Evolutionary conservation across 495 filamentous ascomycete species (phyloP).

Genomic region (Endocarpon pusillum): DNA sequence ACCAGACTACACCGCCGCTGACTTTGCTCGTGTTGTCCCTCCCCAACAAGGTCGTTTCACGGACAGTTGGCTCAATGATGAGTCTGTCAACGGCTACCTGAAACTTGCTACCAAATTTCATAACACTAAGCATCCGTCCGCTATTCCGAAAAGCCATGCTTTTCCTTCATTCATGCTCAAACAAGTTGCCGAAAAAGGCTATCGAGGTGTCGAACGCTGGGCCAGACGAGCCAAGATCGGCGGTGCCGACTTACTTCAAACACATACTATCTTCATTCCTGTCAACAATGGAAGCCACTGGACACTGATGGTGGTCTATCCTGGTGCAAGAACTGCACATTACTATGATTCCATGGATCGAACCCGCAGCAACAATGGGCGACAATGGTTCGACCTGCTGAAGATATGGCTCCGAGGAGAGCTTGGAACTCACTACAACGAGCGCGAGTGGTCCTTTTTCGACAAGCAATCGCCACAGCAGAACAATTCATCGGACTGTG

Average conservation of each 20-base stretch:
- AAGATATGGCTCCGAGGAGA: constrained; percentile 41
- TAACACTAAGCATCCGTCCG: constrained; percentile 30
- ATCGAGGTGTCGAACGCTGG: constrained; percentile 31
- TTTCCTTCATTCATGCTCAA: constrained; percentile 59
- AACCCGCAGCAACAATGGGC: constrained; percentile 21
- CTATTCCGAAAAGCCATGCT: constrained; percentile 46
- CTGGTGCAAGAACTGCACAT: constrained; percentile 41
- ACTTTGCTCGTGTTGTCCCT: constrained; percentile 3
- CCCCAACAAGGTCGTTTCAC: constrained; percentile 9
- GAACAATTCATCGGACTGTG: constrained; percentile 60
- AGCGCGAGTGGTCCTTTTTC: constrained; percentile 43
- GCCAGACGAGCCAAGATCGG: constrained; percentile 37
- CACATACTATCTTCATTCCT: constrained; percentile 45
- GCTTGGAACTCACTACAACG: constrained; percentile 36
- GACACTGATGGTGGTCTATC: constrained; percentile 57
- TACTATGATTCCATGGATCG: constrained; percentile 68
- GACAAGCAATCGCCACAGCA: constrained; percentile 35
- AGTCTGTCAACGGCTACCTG: constrained; percentile 57
- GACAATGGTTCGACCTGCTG: constrained; percentile 19
- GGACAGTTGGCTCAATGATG: constrained; percentile 64
- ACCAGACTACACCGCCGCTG: constrained; percentile 3
- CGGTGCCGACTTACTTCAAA: constrained; percentile 32
- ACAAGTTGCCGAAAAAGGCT: constrained; percentile 36
- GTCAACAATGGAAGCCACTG: constrained; percentile 35
- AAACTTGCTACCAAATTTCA: constrained; percentile 40